Evolutionary conservation across 495 filamentous ascomycete genomes (phyloP).

Genomic region (Xylaria acuta): DNA sequence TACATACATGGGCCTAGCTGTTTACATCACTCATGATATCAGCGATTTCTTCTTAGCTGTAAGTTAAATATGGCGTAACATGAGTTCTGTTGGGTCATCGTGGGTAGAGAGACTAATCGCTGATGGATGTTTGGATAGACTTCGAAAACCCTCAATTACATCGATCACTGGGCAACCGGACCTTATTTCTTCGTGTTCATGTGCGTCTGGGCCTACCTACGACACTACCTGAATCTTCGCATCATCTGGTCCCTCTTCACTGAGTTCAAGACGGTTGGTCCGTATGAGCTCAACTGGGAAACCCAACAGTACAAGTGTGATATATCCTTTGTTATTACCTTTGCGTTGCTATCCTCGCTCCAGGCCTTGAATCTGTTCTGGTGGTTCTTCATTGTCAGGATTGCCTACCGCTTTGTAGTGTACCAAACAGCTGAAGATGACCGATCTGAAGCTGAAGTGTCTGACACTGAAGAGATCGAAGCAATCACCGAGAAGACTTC

Average conservation of each 20-base stretch:
- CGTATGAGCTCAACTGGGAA: slow-evolving; percentile 86
- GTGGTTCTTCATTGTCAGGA: slow-evolving; percentile 81
- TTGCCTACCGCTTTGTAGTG: slow-evolving; percentile 65
- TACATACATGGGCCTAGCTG: slow-evolving; percentile 94
- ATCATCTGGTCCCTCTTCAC: slow-evolving; percentile 87
- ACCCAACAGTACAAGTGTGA: slow-evolving; percentile 82
- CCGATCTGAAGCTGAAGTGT: slow-evolving; percentile 55
- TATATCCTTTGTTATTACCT: slow-evolving; percentile 76
- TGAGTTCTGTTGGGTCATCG: not conserved
- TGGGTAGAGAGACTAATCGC: not conserved
- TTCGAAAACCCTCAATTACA: slow-evolving; percentile 92
- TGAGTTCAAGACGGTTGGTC: slow-evolving; percentile 87
- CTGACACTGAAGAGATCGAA: slow-evolving; percentile 53
- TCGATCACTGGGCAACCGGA: slow-evolving; percentile 75
- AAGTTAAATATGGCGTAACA: slow-evolving; percentile 47
- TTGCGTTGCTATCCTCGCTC: slow-evolving; percentile 70
- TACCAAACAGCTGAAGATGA: slow-evolving; percentile 58
- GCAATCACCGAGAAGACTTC: slow-evolving; percentile 31
- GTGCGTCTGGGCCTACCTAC: slow-evolving; percentile 85
- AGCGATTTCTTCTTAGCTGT: slow-evolving; percentile 97
- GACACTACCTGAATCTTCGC: slow-evolving; percentile 87
- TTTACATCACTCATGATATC: slow-evolving; percentile 96
- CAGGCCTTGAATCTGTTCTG: slow-evolving; percentile 88
- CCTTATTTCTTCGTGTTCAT: slow-evolving; percentile 90
- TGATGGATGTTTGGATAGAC: slow-evolving; percentile 59